Conservation (phyloP, 1,139 yeast species). For the Schwanniomyces etchellsii region DNA sequence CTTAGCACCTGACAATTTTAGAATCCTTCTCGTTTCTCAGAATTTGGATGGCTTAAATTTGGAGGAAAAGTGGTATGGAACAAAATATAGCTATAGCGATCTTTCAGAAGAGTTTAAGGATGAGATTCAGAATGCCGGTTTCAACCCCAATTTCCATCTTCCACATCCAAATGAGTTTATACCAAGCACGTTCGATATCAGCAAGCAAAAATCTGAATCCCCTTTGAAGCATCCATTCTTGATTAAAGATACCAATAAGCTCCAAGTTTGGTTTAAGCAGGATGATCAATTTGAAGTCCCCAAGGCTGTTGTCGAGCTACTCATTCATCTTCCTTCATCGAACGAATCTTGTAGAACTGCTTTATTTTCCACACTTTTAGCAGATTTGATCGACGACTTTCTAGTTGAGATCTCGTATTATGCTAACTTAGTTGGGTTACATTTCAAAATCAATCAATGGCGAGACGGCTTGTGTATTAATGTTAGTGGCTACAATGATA, state of each 20-base stretch:
- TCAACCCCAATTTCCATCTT: constrained; percentile 43
- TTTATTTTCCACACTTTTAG: constrained; percentile 55
- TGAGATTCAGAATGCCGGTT: constrained; percentile 23
- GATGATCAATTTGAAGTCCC: constrained; percentile 91
- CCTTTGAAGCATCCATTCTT: constrained; percentile 36
- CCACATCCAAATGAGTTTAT: constrained; percentile 76
- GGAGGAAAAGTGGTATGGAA: constrained; percentile 85
- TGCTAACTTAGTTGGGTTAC: constrained; percentile 78
- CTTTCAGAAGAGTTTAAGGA: constrained; percentile 35
- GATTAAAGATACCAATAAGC: constrained; percentile 25
- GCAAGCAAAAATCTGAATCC: constrained; percentile 27
- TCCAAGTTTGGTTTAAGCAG: constrained; percentile 77
- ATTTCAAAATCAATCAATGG: constrained; percentile 51
- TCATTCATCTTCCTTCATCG: constrained; percentile 62
- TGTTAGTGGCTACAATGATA: constrained; percentile 80
- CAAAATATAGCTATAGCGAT: constrained; percentile 55
- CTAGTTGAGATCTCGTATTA: constrained; percentile 75
- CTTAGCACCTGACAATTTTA: constrained; percentile 55
- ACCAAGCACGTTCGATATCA: constrained; percentile 68
- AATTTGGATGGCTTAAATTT: constrained; percentile 32
- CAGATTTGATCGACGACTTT: constrained; percentile 69
- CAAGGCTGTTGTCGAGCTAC: constrained; percentile 64
- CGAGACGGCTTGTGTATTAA: constrained; percentile 68
- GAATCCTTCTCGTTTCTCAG: constrained; percentile 54
- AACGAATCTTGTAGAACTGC: constrained; percentile 51